Conservation (phyloP, 2,329 filamentous ascomycete species). For the Ophiostoma sp. region DNA sequence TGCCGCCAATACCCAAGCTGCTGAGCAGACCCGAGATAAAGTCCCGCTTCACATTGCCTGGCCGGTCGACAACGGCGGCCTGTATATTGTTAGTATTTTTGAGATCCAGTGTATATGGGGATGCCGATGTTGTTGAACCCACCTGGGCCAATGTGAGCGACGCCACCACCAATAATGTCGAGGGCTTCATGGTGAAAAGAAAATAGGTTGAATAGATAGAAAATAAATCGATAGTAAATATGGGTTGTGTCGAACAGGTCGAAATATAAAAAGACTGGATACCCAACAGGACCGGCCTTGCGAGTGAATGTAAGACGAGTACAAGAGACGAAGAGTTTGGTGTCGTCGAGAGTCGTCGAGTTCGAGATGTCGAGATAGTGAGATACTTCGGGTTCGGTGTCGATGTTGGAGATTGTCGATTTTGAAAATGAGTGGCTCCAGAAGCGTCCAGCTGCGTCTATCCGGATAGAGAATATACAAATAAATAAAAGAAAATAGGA, state of each 20-base stretch:
- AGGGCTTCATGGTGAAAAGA: conserved; percentile 33
- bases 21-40: conserved; percentile 34
- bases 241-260: neutral
- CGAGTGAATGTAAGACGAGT: conserved; percentile 4
- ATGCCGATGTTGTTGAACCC: conserved; percentile 18
- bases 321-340: neutral
- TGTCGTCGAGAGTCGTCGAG: neutral
- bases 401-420: neutral
- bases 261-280: conserved; percentile 9
- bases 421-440: conserved; percentile 8
- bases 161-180: conserved; percentile 33
- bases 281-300: conserved; percentile 28
- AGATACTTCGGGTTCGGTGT: conserved; percentile 1
- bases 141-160: conserved; percentile 36
- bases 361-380: neutral
- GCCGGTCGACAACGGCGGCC: conserved; percentile 33
- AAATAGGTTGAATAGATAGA: neutral
- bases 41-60: conserved; percentile 32
- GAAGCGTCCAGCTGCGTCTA: conserved; percentile 9
- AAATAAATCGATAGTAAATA: neutral
- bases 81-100: conserved; percentile 23
- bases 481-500: neutral
- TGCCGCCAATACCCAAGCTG: conserved; percentile 23
- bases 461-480: neutral
- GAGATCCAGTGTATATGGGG: no score